Conservation (phyloP, 2,329 filamentous ascomycete genomes). For the Microdochium trichocladiopsis region DNA sequence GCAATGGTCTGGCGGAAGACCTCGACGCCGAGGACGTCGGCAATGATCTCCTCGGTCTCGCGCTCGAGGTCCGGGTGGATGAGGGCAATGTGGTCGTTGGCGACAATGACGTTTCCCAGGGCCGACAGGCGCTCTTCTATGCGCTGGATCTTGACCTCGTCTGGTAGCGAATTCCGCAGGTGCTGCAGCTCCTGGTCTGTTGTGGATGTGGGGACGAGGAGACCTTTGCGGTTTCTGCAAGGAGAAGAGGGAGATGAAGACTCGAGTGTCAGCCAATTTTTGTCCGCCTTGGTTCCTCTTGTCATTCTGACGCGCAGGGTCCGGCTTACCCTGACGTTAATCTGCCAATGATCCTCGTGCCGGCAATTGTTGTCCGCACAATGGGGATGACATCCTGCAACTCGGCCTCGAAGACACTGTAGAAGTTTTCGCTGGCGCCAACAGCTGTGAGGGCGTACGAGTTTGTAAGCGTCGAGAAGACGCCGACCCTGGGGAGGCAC, state of each 20-base stretch:
- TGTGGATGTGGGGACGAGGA: constrained; percentile 91
- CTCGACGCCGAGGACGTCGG: constrained; percentile 84
- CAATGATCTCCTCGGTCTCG: constrained; percentile 97
- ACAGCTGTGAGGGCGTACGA: constrained; percentile 92
- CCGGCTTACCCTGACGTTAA: constrained; percentile 75
- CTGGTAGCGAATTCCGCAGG: constrained; percentile 88
- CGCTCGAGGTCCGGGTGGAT: constrained; percentile 95
- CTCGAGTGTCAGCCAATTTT: too few species aligned
- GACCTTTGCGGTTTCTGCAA: constrained; percentile 82
- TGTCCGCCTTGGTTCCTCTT: too few species aligned
- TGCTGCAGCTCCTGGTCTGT: constrained; percentile 98
- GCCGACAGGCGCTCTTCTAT: constrained; percentile 97
- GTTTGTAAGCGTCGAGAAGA: constrained; percentile 95
- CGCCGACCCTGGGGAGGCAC: constrained; percentile 80
- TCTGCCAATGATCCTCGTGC: constrained; percentile 90
- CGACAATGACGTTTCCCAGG: constrained; percentile 92
- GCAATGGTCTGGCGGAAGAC: constrained; percentile 92
- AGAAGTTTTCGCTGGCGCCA: constrained; percentile 97
- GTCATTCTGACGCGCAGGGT: neutral
- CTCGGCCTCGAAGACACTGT: constrained; percentile 97
- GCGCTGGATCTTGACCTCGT: constrained; percentile 86
- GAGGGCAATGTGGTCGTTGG: constrained; percentile 94
- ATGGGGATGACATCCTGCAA: constrained; percentile 96
- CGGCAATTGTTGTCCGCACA: constrained; percentile 92
- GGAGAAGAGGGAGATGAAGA: too few species aligned